Evolutionary conservation across 2,329 filamentous ascomycete species (phyloP).

Genomic region (Verticillium alfalfae): DNA sequence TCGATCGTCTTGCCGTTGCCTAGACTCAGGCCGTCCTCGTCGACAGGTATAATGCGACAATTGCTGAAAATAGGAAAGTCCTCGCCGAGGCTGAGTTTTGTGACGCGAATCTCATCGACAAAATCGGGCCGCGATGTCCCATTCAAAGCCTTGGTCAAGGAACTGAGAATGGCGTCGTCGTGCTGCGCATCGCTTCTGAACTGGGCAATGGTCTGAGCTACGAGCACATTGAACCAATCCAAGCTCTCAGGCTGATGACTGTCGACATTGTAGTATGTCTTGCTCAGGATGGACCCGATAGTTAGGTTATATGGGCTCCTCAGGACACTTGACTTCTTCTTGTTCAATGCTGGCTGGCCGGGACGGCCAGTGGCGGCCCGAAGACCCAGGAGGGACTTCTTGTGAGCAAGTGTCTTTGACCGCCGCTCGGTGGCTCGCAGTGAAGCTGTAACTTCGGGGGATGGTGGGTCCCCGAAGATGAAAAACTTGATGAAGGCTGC

Average conservation of each 20-base stretch:
- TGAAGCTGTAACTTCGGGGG: conserved; percentile 72
- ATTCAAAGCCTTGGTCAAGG: conserved; percentile 80
- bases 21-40: conserved; percentile 65
- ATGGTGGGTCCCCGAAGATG: conserved; percentile 93
- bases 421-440: conserved; percentile 69
- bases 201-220: conserved; percentile 95
- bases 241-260: conserved; percentile 94
- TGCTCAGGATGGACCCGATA: conserved; percentile 88
- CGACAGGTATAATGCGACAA: conserved; percentile 88
- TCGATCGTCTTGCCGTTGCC: conserved; percentile 45
- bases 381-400: conserved; percentile 64
- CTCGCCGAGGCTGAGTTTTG: conserved; percentile 88
- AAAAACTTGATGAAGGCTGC: conserved; percentile 99
- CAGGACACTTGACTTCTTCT: conserved; percentile 67
- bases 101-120: conserved; percentile 87
- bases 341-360: conserved; percentile 42
- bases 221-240: conserved; percentile 98
- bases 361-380: conserved; percentile 37
- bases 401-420: conserved; percentile 69
- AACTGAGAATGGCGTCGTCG: conserved; percentile 82
- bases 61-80: conserved; percentile 99
- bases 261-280: conserved; percentile 96
- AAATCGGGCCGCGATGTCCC: conserved; percentile 84
- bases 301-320: conserved; percentile 71
- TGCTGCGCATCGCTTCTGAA: conserved; percentile 88